Conservation (phyloP, 345 rosid species). For the Limnanthes douglasii region DNA sequence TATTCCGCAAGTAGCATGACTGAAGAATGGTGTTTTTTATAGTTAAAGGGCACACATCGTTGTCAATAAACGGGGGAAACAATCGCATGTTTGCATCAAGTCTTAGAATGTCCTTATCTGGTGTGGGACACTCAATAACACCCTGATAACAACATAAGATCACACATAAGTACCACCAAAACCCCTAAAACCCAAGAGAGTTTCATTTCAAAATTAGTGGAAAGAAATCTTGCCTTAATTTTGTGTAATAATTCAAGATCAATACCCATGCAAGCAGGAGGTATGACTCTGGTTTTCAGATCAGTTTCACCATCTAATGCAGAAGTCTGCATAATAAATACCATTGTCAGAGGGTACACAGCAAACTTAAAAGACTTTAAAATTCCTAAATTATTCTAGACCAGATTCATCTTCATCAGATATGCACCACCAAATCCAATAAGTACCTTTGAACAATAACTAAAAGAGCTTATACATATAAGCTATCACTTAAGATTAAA, state of each 20-base stretch:
- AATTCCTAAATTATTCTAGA: too few species aligned
- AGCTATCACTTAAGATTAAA: too few species aligned
- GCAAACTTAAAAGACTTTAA: too few species aligned
- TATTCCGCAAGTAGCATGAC: constrained; percentile 90
- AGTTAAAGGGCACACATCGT: constrained; percentile 84
- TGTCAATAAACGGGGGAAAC: constrained; percentile 94
- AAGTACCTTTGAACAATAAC: too few species aligned
- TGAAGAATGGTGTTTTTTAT: constrained; percentile 92
- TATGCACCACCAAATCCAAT: too few species aligned
- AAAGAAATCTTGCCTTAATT: constrained; percentile 50
- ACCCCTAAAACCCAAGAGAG: neutral
- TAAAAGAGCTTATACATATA: too few species aligned
- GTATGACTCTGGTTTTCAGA: constrained; percentile 82
- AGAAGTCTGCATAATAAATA: constrained; percentile 51
- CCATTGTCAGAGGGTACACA: constrained; percentile 13
- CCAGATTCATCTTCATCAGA: too few species aligned
- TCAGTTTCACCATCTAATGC: constrained; percentile 98
- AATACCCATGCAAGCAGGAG: constrained; percentile 84
- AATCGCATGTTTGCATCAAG: constrained; percentile 94
- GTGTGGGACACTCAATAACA: constrained; percentile 90
- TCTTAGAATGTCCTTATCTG: constrained; percentile 94
- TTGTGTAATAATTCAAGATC: constrained; percentile 81
- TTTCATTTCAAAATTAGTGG: neutral
- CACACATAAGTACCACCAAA: constrained; percentile 7
- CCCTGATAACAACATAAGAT: constrained; percentile 34